Conservation (phyloP, 352 stramenopile species). For the Aphanomyces euteiches region DNA sequence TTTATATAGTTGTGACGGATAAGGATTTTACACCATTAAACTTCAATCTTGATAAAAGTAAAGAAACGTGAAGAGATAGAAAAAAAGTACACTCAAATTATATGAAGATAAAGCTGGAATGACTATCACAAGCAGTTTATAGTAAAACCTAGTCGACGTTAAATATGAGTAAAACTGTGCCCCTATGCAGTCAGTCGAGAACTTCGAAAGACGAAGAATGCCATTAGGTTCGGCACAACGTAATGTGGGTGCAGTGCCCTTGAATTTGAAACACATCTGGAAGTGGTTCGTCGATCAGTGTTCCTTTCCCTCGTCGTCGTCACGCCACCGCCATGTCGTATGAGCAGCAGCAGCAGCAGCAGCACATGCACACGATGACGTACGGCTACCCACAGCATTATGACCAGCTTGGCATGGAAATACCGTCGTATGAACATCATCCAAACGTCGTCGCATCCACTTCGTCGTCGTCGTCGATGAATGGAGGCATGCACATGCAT, state of each 20-base stretch:
- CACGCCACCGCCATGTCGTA: neutral
- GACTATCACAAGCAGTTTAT: too few species aligned
- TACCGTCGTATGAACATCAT: neutral
- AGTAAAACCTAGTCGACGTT: too few species aligned
- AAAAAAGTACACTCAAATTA: too few species aligned
- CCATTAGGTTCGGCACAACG: neutral
- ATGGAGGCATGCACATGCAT: neutral
- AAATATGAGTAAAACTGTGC: neutral
- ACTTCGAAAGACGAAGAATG: slow-evolving; percentile 21
- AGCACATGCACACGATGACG: neutral
- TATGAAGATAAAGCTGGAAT: too few species aligned
- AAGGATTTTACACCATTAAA: too few species aligned
- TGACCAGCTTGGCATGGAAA: neutral
- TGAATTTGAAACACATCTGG: slow-evolving; percentile 8
- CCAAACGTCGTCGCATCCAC: too few species aligned
- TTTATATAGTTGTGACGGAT: too few species aligned
- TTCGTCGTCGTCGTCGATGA: neutral
- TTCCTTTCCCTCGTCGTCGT: slow-evolving; percentile 12
- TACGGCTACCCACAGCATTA: slow-evolving; percentile 11
- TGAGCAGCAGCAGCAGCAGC: slow-evolving; percentile 4
- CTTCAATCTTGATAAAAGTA: too few species aligned
- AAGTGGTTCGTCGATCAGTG: neutral
- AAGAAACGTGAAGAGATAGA: too few species aligned
- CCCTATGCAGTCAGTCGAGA: slow-evolving; percentile 14
- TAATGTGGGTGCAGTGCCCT: slow-evolving; percentile 10